Evolutionary conservation across 2,329 filamentous ascomycete genomes (phyloP).

Genomic region (Xylariales sp.): DNA sequence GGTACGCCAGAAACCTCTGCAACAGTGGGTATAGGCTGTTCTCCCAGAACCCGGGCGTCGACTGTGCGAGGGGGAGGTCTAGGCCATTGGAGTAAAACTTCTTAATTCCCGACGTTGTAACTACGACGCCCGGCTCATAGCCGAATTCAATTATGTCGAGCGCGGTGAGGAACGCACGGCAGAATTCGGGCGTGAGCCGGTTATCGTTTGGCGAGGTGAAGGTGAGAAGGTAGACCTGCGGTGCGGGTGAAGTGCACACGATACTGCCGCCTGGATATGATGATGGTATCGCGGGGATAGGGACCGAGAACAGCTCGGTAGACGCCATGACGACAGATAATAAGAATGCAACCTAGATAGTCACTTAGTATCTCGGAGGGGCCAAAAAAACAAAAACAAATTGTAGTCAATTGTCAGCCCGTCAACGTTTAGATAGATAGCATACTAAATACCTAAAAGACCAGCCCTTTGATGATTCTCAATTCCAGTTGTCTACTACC

Average conservation of each 20-base stretch:
- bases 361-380: not conserved
- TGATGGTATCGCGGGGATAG: slow-evolving; percentile 59
- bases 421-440: too few species aligned
- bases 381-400: not conserved
- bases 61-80: slow-evolving; percentile 75
- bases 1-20: slow-evolving; percentile 74
- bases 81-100: slow-evolving; percentile 90
- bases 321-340: slow-evolving; percentile 43
- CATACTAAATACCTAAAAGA: too few species aligned
- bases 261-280: slow-evolving; percentile 68
- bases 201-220: slow-evolving; percentile 80
- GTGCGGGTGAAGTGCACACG: slow-evolving; percentile 69
- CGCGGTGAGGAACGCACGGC: slow-evolving; percentile 73
- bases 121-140: slow-evolving; percentile 76
- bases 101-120: slow-evolving; percentile 78
- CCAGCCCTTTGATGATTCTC: too few species aligned
- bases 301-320: slow-evolving; percentile 67
- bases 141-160: slow-evolving; percentile 80
- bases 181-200: slow-evolving; percentile 76
- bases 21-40: slow-evolving; percentile 73
- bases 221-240: slow-evolving; percentile 76
- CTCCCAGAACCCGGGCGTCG: slow-evolving; percentile 70
- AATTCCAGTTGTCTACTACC: too few species aligned
- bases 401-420: too few species aligned
- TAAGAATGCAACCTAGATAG: not conserved